Evolutionary conservation across 1,139 yeast species (phyloP).

Genomic region (Arxiozyma heterogenica): DNA sequence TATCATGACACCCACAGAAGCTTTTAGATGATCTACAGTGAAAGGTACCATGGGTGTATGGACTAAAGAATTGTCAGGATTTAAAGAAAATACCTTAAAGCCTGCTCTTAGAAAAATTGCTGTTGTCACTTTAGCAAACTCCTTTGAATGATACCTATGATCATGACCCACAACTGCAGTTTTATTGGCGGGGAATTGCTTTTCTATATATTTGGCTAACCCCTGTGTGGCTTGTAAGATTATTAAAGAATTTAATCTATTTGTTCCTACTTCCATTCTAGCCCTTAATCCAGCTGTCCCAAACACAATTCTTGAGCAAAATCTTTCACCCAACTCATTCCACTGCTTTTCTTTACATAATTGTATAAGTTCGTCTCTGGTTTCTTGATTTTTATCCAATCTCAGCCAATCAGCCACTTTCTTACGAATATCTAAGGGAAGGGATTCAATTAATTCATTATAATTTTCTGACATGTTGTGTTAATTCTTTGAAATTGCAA

Average conservation of each 20-base stretch:
- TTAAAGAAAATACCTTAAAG: slow-evolving; percentile 59
- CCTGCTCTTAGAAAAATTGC: slow-evolving; percentile 63
- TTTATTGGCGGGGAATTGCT: slow-evolving; percentile 33
- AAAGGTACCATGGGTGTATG: slow-evolving; percentile 95
- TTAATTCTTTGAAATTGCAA: not conserved
- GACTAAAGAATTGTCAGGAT: slow-evolving; percentile 39
- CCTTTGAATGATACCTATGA: slow-evolving; percentile 70
- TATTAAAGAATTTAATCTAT: slow-evolving; percentile 82
- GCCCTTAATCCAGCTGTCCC: slow-evolving; percentile 92
- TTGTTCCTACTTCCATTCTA: slow-evolving; percentile 83
- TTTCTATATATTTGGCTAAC: slow-evolving; percentile 50
- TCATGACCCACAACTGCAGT: slow-evolving; percentile 82
- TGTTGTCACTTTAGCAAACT: slow-evolving; percentile 74
- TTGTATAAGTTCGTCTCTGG: slow-evolving; percentile 46
- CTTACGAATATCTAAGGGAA: not conserved
- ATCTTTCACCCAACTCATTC: slow-evolving; percentile 41
- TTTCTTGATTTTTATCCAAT: slow-evolving; percentile 38
- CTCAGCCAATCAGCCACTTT: slow-evolving; percentile 20
- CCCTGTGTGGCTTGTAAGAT: slow-evolving; percentile 92
- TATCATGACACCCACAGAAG: slow-evolving; percentile 85
- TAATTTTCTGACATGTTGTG: not conserved
- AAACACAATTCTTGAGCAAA: slow-evolving; percentile 53
- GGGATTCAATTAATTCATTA: not conserved
- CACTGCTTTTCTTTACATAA: slow-evolving; percentile 38
- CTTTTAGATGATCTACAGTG: slow-evolving; percentile 53